Evolutionary conservation across 352 stramenopile genomes (phyloP), one percentile per base, ranked within the genome.

Genomic region (Phytophthora brassicae): DNA sequence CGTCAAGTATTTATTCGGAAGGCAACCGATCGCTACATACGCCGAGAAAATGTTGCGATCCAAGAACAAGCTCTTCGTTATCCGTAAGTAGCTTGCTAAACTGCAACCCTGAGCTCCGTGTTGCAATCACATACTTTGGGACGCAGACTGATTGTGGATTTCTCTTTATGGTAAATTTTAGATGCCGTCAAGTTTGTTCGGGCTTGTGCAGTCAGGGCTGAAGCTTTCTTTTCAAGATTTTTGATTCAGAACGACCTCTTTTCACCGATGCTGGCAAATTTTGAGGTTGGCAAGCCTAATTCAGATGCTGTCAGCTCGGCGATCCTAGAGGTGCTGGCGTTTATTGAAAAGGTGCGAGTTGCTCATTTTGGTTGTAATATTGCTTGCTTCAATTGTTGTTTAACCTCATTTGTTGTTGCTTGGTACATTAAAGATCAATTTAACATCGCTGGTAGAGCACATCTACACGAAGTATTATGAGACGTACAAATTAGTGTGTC

Each of bases 1-100:
- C 33, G 77, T 95, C 46, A 95, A 95, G 61, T 95, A 95, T 73
- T 64, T 95, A 23, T 92, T 95, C 47, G 86, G 84, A 38, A 74
- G 83, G 14, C 82, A 90, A 50, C 84, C 86, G 4, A 86, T 95
- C 51, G 82, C 81, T 1, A 76, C 77, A 12, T 92, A 90, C 33
- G 68, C 85, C 0, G 77, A 84, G 16, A 76, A 86, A 55, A 92
- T 92, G 81, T 69, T 95, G 46, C 72, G 70, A 12, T 89, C 82
- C n/a, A 79, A 81, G 44, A 90, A 93, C 72, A 95, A 90, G 72
- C 70, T 92, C 33, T 90, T 86, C 33, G 80, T 90, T 53, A 90
- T 94, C 51, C 82, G 83, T 92, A 82, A 74, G 17, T 57, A 42
- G 56, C 31, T 50, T 59, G n/a, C 17, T 29, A n/a, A 23, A 58